Evolutionary conservation across 129 eudicot genomes (phyloP).

Genomic region (Arctium minus): DNA sequence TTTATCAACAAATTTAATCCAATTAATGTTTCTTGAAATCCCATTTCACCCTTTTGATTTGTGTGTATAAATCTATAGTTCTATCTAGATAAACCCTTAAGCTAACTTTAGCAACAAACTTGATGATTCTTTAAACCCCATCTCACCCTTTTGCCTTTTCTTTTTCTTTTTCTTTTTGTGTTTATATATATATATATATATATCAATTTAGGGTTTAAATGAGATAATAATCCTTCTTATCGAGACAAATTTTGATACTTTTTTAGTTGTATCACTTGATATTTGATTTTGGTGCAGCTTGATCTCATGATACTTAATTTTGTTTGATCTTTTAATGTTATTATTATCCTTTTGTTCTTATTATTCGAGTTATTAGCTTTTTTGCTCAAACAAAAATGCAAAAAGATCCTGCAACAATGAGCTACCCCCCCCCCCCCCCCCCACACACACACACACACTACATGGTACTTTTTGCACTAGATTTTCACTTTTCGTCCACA

Average conservation of each 20-base stretch:
- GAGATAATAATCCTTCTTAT: neutral
- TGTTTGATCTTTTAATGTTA: neutral
- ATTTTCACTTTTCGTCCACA: neutral
- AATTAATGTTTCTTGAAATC: neutral
- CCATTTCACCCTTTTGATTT: neutral
- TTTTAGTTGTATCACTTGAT: neutral
- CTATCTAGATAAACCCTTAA: neutral
- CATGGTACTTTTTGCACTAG: constrained; percentile 1
- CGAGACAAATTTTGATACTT: neutral
- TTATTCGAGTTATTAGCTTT: no score
- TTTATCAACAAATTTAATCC: neutral
- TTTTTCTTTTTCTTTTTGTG: neutral
- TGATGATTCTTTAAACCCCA: neutral
- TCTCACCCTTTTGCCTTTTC: neutral
- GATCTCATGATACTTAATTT: neutral
- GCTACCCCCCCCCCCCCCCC: neutral
- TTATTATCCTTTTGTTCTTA: neutral
- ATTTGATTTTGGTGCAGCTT: constrained; percentile 3
- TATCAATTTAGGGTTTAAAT: neutral
- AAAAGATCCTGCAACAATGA: neutral
- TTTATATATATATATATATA: neutral
- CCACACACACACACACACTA: neutral
- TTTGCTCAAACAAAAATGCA: neutral
- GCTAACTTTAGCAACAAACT: neutral
- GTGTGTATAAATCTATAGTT: neutral